A percentile compares a stretch with the other conserved stretches of the same genome.
Conservation (phyloP, 768 basidiomycete genomes). For the Suillus subluteus region DNA sequence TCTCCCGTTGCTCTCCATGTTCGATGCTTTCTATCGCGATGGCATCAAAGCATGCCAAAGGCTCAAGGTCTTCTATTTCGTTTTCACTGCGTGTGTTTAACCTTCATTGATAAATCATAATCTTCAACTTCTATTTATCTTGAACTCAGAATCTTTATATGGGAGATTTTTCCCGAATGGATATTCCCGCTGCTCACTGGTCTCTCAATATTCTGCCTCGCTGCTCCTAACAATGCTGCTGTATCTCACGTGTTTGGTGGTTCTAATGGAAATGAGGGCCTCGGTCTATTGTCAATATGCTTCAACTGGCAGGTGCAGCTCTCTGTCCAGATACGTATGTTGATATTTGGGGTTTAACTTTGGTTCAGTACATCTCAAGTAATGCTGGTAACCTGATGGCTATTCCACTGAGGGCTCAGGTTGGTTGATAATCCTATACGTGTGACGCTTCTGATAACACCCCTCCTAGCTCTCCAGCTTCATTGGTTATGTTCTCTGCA, state of each 20-base stretch:
- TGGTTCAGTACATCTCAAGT: slow-evolving; percentile 35
- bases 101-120: neutral
- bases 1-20: slow-evolving; percentile 27
- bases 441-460: neutral
- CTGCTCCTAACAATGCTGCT: slow-evolving; percentile 48
- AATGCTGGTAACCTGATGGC: slow-evolving; percentile 47
- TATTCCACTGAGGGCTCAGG: slow-evolving; percentile 58
- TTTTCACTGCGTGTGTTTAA: slow-evolving; percentile 24
- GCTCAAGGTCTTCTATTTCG: slow-evolving; percentile 54
- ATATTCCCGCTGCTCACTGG: slow-evolving; percentile 49
- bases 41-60: slow-evolving; percentile 41
- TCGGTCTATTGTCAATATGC: slow-evolving; percentile 60
- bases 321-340: slow-evolving; percentile 35
- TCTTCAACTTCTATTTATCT: neutral
- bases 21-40: slow-evolving; percentile 45
- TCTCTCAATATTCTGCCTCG: slow-evolving; percentile 61
- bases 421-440: neutral
- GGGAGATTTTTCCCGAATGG: slow-evolving; percentile 46
- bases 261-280: slow-evolving; percentile 63
- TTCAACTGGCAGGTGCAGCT: slow-evolving; percentile 58
- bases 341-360: slow-evolving; percentile 41
- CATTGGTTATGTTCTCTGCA: slow-evolving; percentile 53
- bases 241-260: slow-evolving; percentile 64
- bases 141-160: slow-evolving; percentile 41
- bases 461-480: slow-evolving; percentile 43